Evolutionary conservation across 371 early-diverging fungal species (phyloP).

Genomic region (Zopfochytrium polystomum): DNA sequence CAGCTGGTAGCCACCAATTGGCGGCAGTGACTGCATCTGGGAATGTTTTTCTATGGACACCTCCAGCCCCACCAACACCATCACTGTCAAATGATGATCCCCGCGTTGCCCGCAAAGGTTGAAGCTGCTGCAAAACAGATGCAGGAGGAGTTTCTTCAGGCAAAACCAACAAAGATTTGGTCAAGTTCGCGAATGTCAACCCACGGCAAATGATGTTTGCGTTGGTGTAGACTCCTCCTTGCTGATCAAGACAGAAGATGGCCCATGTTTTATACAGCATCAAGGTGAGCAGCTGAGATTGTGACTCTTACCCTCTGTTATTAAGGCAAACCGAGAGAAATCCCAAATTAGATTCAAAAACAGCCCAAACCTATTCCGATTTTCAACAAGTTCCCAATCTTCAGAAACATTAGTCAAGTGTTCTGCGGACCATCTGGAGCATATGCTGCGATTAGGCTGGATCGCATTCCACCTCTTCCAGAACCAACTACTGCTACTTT

Average conservation of each 20-base stretch:
- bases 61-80: constrained; percentile 23
- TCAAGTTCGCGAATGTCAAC: constrained; percentile 21
- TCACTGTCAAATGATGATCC: not conserved
- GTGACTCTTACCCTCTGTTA: not conserved
- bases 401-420: constrained; percentile 37
- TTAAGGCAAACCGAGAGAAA: not conserved
- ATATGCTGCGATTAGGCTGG: constrained; percentile 38
- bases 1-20: constrained; percentile 39
- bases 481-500: constrained; percentile 9
- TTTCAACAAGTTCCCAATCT: constrained; percentile 31
- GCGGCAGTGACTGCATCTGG: constrained; percentile 34
- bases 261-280: constrained; percentile 39
- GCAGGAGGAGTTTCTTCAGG: constrained; percentile 27
- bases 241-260: constrained; percentile 35
- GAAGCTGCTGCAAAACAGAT: constrained; percentile 32
- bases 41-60: constrained; percentile 45
- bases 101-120: constrained; percentile 11
- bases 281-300: constrained; percentile 5
- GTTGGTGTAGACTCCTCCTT: constrained; percentile 45
- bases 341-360: constrained; percentile 17
- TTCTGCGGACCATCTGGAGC: constrained; percentile 35
- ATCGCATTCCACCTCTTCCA: constrained; percentile 20
- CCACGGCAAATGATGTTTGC: constrained; percentile 35
- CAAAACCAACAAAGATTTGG: constrained; percentile 38
- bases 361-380: constrained; percentile 33